A percentile compares a stretch with the other conserved stretches of the same genome.
These are phyloP conservation scores for Galerina sulciceps DNA, from an alignment of 768 basidiomycete genomes.

Conservation along the genomic window DNA sequence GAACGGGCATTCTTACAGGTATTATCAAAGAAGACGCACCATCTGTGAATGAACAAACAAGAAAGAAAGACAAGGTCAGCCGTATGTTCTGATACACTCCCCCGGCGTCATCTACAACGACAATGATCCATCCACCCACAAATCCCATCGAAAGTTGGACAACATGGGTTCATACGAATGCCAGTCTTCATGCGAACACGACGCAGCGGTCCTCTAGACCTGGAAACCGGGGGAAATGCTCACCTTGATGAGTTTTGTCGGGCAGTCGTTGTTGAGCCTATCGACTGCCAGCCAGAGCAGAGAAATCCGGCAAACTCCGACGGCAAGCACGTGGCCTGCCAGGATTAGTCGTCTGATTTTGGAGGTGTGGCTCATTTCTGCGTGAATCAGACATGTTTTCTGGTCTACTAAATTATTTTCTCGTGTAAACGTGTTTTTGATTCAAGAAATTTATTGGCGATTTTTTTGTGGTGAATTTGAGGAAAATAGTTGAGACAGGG, in stretches of 20 bases:
- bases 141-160: conserved; percentile 12
- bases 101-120: conserved; percentile 38
- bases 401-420: no score
- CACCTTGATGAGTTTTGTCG: conserved; percentile 64
- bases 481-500: no score
- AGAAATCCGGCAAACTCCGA: conserved; percentile 21
- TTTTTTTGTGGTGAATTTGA: no score
- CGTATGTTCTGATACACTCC: background rate
- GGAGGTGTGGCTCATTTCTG: background rate
- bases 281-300: conserved; percentile 8
- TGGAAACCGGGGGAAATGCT: conserved; percentile 40
- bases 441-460: no score
- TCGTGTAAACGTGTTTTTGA: background rate
- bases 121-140: conserved; percentile 46
- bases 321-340: conserved; percentile 12
- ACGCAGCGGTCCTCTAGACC: conserved; percentile 11
- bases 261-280: conserved; percentile 23
- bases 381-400: no score
- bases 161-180: conserved; percentile 21
- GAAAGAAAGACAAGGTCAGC: conserved; percentile 16
- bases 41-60: conserved; percentile 35
- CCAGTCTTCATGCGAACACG: conserved; percentile 15
- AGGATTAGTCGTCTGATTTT: background rate
- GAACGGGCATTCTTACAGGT: background rate
- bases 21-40: conserved; percentile 34